Percentiles rank a stretch among this genome's conserved stretches.
Conservation (phyloP, 192 early-diverging fungal genomes). For the Rhizophagus prolifer region DNA sequence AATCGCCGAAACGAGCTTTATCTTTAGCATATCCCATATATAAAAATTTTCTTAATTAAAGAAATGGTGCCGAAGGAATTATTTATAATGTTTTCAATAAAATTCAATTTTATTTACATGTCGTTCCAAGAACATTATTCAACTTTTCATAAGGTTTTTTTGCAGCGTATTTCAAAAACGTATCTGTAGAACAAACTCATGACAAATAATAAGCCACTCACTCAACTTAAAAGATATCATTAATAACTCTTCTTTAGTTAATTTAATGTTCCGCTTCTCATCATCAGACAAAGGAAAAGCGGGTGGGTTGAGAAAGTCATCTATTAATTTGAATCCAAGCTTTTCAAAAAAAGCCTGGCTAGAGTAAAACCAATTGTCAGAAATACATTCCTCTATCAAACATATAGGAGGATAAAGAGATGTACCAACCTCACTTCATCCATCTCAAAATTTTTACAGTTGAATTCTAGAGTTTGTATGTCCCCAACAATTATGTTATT, state of each 20-base stretch:
- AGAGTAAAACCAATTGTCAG: slow-evolving; percentile 20
- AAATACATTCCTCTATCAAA: not conserved
- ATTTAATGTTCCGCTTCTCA: not conserved
- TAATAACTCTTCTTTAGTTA: slow-evolving; percentile 4
- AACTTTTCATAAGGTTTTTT: not conserved
- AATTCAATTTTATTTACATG: slow-evolving; percentile 6
- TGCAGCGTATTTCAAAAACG: not conserved
- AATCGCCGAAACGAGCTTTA: not conserved
- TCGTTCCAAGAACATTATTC: slow-evolving; percentile 13
- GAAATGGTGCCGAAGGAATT: not conserved
- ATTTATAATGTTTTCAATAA: not conserved
- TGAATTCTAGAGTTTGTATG: not conserved
- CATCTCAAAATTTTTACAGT: not conserved
- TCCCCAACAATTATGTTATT: not conserved
- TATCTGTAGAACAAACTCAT: not conserved
- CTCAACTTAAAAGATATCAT: not conserved
- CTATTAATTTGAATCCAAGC: not conserved
- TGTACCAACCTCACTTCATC: slow-evolving; percentile 25
- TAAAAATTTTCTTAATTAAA: not conserved
- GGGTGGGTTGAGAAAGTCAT: not conserved
- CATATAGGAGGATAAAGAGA: not conserved
- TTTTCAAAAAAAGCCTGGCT: slow-evolving; percentile 19
- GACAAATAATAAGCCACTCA: not conserved
- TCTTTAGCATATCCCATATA: slow-evolving; percentile 3
- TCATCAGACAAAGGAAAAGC: not conserved